Percentiles rank a stretch among this genome's conserved stretches.
phyloP scores from a whole-genome alignment of 2,329 filamentous ascomycete genomes.

The Gaeumannomyces sp. region DNA sequence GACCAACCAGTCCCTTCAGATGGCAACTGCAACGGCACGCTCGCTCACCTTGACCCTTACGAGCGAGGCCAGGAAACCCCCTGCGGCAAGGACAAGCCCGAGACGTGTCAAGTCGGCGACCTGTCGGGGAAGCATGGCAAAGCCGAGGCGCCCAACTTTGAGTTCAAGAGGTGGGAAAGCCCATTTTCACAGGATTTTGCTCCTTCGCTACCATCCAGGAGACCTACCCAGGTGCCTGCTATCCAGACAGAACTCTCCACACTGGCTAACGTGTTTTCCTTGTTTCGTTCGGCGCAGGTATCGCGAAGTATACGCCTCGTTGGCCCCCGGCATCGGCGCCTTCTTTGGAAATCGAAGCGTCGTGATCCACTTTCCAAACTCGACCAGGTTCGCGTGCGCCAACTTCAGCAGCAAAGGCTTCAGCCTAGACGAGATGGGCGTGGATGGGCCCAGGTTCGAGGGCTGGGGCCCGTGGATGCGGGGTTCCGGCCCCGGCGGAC shows the following conservation, averaged over 20 bases:
- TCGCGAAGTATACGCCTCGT: constrained; percentile 49
- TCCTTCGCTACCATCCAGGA: no score
- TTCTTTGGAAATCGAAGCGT: constrained; percentile 63
- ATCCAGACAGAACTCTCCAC: neutral
- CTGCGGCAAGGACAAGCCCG: constrained; percentile 51
- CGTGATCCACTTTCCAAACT: constrained; percentile 58
- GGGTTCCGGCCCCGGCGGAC: no score
- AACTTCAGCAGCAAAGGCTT: constrained; percentile 41
- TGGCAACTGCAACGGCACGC: constrained; percentile 66
- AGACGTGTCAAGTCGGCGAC: constrained; percentile 71
- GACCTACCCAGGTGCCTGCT: no score
- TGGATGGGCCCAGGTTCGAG: neutral
- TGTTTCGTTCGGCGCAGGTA: constrained; percentile 32
- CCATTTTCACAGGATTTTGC: no score
- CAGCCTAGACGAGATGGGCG: neutral
- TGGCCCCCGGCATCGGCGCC: constrained; percentile 39
- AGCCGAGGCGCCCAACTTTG: constrained; percentile 28
- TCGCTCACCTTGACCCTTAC: constrained; percentile 68
- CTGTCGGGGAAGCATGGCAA: constrained; percentile 67
- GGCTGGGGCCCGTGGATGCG: neutral
- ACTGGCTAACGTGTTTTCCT: neutral
- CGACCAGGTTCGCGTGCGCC: constrained; percentile 58
- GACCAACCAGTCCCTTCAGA: constrained; percentile 52
- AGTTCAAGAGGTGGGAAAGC: constrained; percentile 19
- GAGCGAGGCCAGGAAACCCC: constrained; percentile 53